Evolutionary conservation across 2,329 filamentous ascomycete genomes (phyloP), one percentile per base, ranked within the genome.

Genomic region (Beauveria bassiana): DNA sequence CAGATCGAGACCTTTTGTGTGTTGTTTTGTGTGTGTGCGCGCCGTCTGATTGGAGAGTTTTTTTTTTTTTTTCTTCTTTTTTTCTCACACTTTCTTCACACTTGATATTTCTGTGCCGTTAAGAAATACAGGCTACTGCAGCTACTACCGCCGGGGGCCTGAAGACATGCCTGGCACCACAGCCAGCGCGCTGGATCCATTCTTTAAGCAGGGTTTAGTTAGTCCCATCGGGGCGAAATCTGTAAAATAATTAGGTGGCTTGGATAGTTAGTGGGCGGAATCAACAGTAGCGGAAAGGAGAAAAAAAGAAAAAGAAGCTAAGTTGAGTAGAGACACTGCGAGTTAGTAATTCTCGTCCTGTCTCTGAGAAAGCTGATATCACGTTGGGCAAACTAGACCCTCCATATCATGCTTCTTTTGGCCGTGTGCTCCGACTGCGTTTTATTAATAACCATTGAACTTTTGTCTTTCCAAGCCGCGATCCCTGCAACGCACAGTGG

Each of bases 171-270:
- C 47, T 26, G 40, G 34, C 34, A 51, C 56, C 46, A 52, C 56
- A 51, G 22, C 47, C 57, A 59, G 24, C 12, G 57, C 18, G 57
- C n/a, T 22, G 47, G 57, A 59, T 59, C 57, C 57, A 59, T 59
- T 52, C 34, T 50, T 45, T 52, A 40, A 59, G 46, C 57, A 52
- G 57, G 57, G 57, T 59, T 22, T 22, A 22, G 20, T 59, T 59
- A 59, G 57, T 59, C 57, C 38, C 57, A 59, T 59, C 57, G 20
- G 47, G 43, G 16, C 24, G 47, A 59, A 59, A 52, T 52, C 47
- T 52, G 38, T 42, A 52, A 24, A 24, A 45, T 47, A 26, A 59
- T 59, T 52, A 14, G 47, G 57, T 59, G 57, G 57, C 57, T 47
- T 14, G 57, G 47, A 22, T 34, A 26, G 57, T 59, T 34, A 26